These are phyloP conservation scores for Austroboletus niveus DNA, from an alignment of 1,284 basidiomycete genomes.

Conservation along the genomic window DNA sequence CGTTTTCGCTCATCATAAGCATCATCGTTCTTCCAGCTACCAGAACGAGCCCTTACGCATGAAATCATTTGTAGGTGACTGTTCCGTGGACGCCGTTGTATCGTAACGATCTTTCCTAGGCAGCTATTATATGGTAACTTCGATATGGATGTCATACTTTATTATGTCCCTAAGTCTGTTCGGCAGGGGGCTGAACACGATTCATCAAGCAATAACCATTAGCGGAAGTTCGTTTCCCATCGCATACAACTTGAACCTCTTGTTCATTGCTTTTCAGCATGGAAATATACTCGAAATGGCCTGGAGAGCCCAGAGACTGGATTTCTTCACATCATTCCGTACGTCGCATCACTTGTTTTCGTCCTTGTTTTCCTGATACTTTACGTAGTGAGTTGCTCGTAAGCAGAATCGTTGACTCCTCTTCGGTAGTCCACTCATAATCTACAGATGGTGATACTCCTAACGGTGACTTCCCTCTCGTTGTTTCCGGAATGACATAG, in stretches of 20 bases:
- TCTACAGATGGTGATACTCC: not conserved
- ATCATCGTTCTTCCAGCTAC: not conserved
- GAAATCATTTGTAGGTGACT: not conserved
- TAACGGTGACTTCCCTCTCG: not conserved
- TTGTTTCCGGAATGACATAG: not conserved
- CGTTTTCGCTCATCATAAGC: not conserved
- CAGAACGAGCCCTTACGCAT: not conserved
- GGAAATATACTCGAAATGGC: not conserved
- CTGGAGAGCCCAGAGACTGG: not conserved
- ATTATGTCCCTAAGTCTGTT: not conserved
- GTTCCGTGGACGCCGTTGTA: not conserved
- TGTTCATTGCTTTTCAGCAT: not conserved
- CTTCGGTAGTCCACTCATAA: not conserved
- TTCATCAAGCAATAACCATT: not conserved
- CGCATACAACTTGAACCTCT: not conserved
- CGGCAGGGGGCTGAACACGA: conserved; percentile 1
- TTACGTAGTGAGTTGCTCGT: conserved; percentile 4
- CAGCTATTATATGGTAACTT: not conserved
- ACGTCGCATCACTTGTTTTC: not conserved
- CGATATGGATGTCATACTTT: not conserved
- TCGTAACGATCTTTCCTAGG: not conserved
- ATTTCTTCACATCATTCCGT: not conserved
- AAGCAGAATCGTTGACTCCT: not conserved
- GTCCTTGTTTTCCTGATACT: not conserved
- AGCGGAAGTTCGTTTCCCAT: not conserved